Evolutionary conservation across 2,329 filamentous ascomycete species (phyloP).

Genomic region (Cordyceps fumosorosea): DNA sequence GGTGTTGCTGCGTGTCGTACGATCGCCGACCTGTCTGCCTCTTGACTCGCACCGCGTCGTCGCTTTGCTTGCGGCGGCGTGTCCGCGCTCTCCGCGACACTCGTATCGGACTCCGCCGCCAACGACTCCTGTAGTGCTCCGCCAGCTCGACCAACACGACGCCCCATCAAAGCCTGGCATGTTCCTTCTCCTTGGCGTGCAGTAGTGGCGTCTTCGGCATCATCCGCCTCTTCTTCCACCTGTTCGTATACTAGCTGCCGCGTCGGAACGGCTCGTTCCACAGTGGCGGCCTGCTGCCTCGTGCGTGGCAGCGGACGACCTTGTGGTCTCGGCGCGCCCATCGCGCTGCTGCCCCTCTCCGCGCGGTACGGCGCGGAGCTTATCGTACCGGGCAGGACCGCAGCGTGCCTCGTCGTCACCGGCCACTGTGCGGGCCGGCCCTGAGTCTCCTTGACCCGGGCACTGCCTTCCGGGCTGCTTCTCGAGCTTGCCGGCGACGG

Average conservation of each 20-base stretch:
- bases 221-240: neutral
- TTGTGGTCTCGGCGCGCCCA: neutral
- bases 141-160: neutral
- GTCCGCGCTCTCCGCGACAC: neutral
- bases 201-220: neutral
- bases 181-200: neutral
- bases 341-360: neutral
- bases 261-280: neutral
- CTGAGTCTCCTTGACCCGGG: neutral
- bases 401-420: no score
- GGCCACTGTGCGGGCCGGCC: neutral
- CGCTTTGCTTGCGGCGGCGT: neutral
- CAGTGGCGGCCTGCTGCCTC: neutral
- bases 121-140: neutral
- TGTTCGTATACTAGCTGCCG: neutral
- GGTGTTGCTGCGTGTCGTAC: no score
- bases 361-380: neutral
- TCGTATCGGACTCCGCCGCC: neutral
- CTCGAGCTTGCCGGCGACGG: neutral
- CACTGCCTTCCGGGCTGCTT: neutral
- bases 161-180: no score
- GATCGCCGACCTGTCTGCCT: neutral
- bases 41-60: neutral
- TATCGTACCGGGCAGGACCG: neutral
- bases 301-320: neutral